A percentile compares a stretch with the other conserved stretches of the same genome.
Evolutionary conservation across 768 basidiomycete genomes (phyloP).

Genomic region (Pulveroboletus sp.): DNA sequence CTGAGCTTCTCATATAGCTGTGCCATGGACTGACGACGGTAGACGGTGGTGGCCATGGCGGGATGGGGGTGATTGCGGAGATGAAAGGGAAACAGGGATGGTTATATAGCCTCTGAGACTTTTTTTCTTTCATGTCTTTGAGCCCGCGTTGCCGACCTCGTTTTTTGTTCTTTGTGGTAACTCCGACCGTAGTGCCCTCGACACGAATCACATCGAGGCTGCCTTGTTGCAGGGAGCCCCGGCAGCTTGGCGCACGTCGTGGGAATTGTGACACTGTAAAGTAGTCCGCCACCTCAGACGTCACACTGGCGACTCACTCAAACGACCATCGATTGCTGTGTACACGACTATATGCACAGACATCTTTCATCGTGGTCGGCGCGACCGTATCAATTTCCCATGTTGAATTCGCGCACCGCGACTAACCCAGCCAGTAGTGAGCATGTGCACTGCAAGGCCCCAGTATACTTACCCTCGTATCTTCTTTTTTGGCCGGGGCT

Average conservation of each 20-base stretch:
- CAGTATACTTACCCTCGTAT: constrained; percentile 62
- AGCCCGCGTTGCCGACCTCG: constrained; percentile 37
- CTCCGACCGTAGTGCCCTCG: constrained; percentile 34
- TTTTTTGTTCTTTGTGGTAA: constrained; percentile 38
- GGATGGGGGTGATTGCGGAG: constrained; percentile 9
- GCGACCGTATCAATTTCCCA: constrained; percentile 70
- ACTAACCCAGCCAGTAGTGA: constrained; percentile 31
- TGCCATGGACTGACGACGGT: constrained; percentile 34
- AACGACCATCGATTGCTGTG: constrained; percentile 11
- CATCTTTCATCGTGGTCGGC: constrained; percentile 34
- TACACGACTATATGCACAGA: constrained; percentile 7
- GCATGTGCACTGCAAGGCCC: background rate
- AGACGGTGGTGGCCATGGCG: constrained; percentile 29
- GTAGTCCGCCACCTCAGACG: constrained; percentile 12
- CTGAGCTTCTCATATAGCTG: constrained; percentile 33
- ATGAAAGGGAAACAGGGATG: constrained; percentile 14
- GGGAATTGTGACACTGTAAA: constrained; percentile 29
- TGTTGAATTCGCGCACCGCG: constrained; percentile 73
- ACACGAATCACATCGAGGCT: constrained; percentile 33
- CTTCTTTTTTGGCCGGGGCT: constrained; percentile 65
- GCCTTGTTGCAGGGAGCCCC: constrained; percentile 30
- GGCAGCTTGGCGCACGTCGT: constrained; percentile 17
- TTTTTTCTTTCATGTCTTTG: constrained; percentile 37
- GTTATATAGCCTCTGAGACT: constrained; percentile 30
- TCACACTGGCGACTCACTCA: constrained; percentile 4